phyloP scores from a whole-genome alignment of 176 grass and related monocot species.

The Juncus inflexus region DNA sequence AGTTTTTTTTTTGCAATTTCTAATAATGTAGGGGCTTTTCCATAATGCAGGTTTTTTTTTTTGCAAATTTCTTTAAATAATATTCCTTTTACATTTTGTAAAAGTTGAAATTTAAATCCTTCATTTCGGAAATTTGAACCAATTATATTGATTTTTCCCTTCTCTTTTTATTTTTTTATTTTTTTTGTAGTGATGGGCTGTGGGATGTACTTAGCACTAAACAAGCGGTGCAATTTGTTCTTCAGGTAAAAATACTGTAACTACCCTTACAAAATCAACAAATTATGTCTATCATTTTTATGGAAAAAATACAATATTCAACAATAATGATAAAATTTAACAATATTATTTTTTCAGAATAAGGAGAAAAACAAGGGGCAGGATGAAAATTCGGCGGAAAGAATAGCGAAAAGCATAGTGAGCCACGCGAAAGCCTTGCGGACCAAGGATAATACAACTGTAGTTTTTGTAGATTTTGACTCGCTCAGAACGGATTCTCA shows the following conservation, averaged over 20 bases:
- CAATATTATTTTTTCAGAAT: constrained; percentile 29
- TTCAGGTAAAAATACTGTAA: constrained; percentile 37
- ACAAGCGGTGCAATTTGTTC: constrained; percentile 56
- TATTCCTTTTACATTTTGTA: too few species aligned
- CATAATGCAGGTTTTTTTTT: too few species aligned
- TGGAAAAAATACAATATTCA: neutral
- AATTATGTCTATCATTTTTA: neutral
- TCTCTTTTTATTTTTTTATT: neutral
- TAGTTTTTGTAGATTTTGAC: constrained; percentile 93
- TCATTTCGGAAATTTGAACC: too few species aligned
- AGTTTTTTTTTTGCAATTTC: too few species aligned
- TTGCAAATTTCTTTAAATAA: too few species aligned
- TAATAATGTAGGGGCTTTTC: too few species aligned
- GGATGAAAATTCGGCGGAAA: constrained; percentile 24
- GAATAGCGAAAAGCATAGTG: constrained; percentile 54
- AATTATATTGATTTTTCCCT: too few species aligned
- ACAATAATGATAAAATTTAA: neutral
- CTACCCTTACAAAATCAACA: constrained; percentile 11
- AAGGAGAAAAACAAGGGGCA: constrained; percentile 32
- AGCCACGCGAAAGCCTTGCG: constrained; percentile 51
- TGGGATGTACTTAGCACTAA: constrained; percentile 82
- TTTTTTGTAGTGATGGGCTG: constrained; percentile 60
- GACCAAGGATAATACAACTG: constrained; percentile 76
- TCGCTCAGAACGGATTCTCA: constrained; percentile 53
- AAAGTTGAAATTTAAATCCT: too few species aligned